Conservation (phyloP, 345 rosid genomes). For the Dimocarpus longan region DNA sequence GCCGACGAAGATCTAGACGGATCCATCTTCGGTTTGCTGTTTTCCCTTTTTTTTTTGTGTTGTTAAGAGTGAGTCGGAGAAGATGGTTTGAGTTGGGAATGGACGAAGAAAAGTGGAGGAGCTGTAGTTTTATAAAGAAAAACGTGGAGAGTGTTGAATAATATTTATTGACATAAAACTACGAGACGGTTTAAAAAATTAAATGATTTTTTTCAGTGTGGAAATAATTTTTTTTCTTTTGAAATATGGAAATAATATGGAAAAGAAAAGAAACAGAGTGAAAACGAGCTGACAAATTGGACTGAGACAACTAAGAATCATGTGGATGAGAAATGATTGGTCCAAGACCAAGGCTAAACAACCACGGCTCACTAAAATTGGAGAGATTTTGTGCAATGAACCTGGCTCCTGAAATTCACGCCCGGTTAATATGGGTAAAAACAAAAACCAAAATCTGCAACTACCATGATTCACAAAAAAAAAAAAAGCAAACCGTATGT, state of each 20-base stretch:
- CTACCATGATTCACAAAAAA: no score
- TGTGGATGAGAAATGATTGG: constrained; percentile 27
- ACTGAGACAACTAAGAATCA: constrained; percentile 5
- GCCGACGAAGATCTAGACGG: constrained; percentile 18
- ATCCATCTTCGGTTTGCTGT: constrained; percentile 39
- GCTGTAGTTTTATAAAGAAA: constrained; percentile 1
- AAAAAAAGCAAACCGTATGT: no score
- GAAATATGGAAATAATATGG: not conserved
- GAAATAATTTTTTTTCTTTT: no score
- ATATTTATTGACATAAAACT: not conserved
- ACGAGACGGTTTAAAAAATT: not conserved
- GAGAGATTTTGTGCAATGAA: no score
- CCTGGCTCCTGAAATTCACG: not conserved
- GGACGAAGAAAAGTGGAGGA: not conserved
- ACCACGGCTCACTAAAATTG: no score
- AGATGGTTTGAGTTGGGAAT: not conserved
- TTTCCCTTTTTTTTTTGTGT: not conserved
- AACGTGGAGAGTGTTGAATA: not conserved
- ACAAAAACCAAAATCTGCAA: no score
- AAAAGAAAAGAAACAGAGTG: not conserved
- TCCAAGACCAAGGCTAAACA: no score
- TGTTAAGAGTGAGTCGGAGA: not conserved
- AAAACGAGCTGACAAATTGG: not conserved
- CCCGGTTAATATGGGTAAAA: not conserved
- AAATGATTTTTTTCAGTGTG: not conserved